Percentiles rank a stretch among this genome's conserved stretches.
Conservation (phyloP, 2,329 filamentous ascomycete genomes). For the Talaromyces sp. region DNA sequence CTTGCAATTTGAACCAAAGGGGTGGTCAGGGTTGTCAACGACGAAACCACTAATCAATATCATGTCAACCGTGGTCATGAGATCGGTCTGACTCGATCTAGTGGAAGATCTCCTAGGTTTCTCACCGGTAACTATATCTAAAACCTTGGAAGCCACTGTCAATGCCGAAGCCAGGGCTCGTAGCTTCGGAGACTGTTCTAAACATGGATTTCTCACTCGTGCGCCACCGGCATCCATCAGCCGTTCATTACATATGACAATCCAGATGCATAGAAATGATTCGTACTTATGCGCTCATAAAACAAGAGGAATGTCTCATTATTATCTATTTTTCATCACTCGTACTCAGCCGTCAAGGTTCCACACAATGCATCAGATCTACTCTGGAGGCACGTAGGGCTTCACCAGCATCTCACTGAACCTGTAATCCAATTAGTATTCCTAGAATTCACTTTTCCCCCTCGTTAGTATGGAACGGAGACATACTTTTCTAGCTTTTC, state of each 20-base stretch:
- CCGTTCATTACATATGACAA: not conserved
- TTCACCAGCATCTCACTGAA: conserved; percentile 48
- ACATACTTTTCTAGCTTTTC: conserved; percentile 78
- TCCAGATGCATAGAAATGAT: not conserved
- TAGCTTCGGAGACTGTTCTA: not conserved
- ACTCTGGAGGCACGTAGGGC: conserved; percentile 43
- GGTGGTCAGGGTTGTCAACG: too few species aligned
- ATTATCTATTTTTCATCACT: conserved; percentile 15
- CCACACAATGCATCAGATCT: not conserved
- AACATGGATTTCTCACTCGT: not conserved
- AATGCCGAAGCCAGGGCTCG: not conserved
- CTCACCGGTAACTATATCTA: not conserved
- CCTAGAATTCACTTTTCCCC: not conserved
- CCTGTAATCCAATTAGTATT: conserved; percentile 24
- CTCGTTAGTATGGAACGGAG: not conserved
- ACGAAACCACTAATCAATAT: not conserved
- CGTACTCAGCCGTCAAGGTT: not conserved
- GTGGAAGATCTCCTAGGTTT: too few species aligned
- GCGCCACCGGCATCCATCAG: not conserved
- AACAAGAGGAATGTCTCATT: conserved; percentile 4
- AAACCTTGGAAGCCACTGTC: not conserved
- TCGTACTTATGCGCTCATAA: not conserved
- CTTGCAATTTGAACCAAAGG: not conserved
- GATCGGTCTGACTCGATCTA: not conserved
- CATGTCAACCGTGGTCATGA: not conserved